These are phyloP conservation scores for Exophiala mesophila DNA, from an alignment of 2,329 filamentous ascomycete genomes.

Conservation along the genomic window DNA sequence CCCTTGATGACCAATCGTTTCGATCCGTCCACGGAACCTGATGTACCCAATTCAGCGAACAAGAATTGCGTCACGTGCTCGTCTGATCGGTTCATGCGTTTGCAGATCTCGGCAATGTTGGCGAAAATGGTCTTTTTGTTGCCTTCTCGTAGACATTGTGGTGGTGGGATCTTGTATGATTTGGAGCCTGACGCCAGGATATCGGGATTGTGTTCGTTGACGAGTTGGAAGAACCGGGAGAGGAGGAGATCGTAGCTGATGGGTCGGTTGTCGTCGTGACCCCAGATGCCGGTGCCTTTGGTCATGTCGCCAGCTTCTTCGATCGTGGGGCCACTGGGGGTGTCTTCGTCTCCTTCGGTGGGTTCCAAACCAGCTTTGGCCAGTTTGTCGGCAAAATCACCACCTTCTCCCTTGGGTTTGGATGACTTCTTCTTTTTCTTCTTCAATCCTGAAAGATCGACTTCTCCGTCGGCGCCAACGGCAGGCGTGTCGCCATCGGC, in stretches of 20 bases:
- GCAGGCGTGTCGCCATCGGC: conserved; percentile 45
- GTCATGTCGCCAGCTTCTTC: conserved; percentile 68
- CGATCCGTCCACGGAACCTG: conserved; percentile 87
- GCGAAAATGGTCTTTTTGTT: conserved; percentile 99
- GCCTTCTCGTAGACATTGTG: conserved; percentile 97
- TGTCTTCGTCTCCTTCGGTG: conserved; percentile 51
- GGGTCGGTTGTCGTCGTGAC: conserved; percentile 68
- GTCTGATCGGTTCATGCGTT: conserved; percentile 97
- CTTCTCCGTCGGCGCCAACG: conserved; percentile 56
- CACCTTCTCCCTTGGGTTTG: conserved; percentile 53
- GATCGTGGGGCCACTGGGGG: conserved; percentile 34
- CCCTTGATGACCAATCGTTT: conserved; percentile 96
- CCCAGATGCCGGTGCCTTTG: conserved; percentile 84
- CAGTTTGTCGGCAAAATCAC: conserved; percentile 64
- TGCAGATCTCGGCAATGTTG: conserved; percentile 98
- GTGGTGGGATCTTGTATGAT: conserved; percentile 98
- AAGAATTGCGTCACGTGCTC: conserved; percentile 97
- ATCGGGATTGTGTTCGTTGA: conserved; percentile 95
- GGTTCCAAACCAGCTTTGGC: conserved; percentile 36
- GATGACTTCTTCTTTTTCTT: conserved; percentile 83
- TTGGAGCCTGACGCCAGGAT: conserved; percentile 81
- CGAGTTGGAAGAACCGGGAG: conserved; percentile 86
- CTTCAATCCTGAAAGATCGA: conserved; percentile 63
- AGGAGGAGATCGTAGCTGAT: conserved; percentile 85
- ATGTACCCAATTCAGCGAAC: conserved; percentile 97